These are phyloP conservation scores for Teunomyces panamensis DNA, from an alignment of 805 yeast genomes.

Conservation along the genomic window DNA sequence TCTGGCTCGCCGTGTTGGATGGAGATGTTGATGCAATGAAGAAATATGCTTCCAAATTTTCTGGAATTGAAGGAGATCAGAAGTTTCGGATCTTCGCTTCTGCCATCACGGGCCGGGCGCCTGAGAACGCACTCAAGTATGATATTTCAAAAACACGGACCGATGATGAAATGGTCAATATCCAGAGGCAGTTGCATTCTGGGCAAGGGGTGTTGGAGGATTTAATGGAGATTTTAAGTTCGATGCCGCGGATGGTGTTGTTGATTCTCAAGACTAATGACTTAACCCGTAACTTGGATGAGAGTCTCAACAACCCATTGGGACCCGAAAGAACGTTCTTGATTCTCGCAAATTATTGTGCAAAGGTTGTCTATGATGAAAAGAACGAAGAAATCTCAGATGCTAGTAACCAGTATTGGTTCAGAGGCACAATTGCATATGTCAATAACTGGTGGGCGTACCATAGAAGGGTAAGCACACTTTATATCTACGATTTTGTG, in stretches of 20 bases:
- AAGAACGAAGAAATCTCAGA: constrained; percentile 39
- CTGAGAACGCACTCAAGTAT: constrained; percentile 65
- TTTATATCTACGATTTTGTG: constrained; percentile 32
- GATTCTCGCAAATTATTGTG: constrained; percentile 88
- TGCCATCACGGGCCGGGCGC: constrained; percentile 93
- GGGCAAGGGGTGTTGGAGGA: constrained; percentile 64
- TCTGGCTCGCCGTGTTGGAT: constrained; percentile 88
- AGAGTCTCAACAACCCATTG: constrained; percentile 71
- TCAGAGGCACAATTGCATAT: constrained; percentile 14
- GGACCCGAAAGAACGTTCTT: constrained; percentile 87
- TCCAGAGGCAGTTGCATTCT: constrained; percentile 59
- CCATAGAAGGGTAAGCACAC: constrained; percentile 28
- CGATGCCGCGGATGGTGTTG: constrained; percentile 81
- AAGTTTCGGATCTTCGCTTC: constrained; percentile 80
- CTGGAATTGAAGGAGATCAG: constrained; percentile 72
- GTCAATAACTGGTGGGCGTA: constrained; percentile 32
- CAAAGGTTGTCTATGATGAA: constrained; percentile 73
- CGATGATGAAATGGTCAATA: constrained; percentile 60
- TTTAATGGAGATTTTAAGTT: constrained; percentile 73
- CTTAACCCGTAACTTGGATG: constrained; percentile 85
- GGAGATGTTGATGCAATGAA: constrained; percentile 65
- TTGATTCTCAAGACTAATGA: constrained; percentile 92
- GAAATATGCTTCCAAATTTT: constrained; percentile 71
- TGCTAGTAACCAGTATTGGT: constrained; percentile 16
- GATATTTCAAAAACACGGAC: constrained; percentile 54